These are phyloP conservation scores for Phascolomyces articulosus DNA, from an alignment of 371 early-diverging fungal species.

Conservation along the genomic window DNA sequence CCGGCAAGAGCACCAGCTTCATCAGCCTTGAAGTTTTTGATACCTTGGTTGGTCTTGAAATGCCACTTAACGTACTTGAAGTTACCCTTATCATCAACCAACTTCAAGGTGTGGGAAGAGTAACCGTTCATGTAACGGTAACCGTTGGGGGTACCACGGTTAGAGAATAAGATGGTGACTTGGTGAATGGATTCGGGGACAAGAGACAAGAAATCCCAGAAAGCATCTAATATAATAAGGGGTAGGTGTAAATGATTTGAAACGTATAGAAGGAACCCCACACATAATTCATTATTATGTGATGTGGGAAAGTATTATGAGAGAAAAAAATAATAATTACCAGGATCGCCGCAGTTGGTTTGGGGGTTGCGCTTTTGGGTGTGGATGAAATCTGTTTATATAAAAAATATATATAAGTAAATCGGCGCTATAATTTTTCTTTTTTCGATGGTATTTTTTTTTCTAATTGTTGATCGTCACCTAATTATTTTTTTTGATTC, in stretches of 20 bases:
- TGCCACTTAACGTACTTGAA: conserved; percentile 86
- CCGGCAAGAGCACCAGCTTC: conserved; percentile 68
- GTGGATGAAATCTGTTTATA: conserved; percentile 70
- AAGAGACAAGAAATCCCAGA: conserved; percentile 81
- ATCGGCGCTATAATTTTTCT: conserved; percentile 1
- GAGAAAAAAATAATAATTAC: background rate
- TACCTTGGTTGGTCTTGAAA: conserved; percentile 83
- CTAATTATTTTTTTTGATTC: background rate
- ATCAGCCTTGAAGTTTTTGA: conserved; percentile 70
- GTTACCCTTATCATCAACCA: conserved; percentile 73
- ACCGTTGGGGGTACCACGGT: conserved; percentile 83
- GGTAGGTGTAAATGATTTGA: too few species aligned
- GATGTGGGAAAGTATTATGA: too few species aligned
- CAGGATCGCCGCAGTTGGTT: conserved; percentile 48
- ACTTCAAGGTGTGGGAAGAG: conserved; percentile 77
- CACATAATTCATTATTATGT: too few species aligned
- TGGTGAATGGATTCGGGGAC: conserved; percentile 83
- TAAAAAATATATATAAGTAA: background rate
- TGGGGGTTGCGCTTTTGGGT: conserved; percentile 82
- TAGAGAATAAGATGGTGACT: conserved; percentile 77
- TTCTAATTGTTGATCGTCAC: too few species aligned
- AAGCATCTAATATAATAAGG: conserved; percentile 20
- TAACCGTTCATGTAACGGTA: conserved; percentile 83
- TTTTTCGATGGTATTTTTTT: too few species aligned
- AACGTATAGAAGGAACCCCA: too few species aligned